Evolutionary conservation across 2,329 filamentous ascomycete genomes (phyloP), one percentile per base, ranked within the genome.

Genomic region (Colletotrichum sp.): DNA sequence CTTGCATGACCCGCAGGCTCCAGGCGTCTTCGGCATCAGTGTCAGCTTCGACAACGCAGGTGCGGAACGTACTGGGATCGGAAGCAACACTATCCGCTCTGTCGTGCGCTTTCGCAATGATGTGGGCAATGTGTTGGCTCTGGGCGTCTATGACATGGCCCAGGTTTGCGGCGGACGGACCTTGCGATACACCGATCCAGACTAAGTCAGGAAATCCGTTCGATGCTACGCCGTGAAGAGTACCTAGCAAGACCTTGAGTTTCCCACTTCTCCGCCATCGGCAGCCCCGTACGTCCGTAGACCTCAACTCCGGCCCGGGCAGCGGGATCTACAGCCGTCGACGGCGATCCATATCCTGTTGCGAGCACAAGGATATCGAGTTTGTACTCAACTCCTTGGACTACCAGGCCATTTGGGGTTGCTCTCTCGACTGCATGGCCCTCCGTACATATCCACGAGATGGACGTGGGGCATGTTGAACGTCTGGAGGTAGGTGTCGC

Each of bases 381-480:
- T 2, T 85, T 82, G 77, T 90, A 89, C 62, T 90, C 86, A 30
- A 84, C 80, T 18, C 84, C 87, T 59, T 84, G 85, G 6, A 86
- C 86, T 0, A 90, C 81, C 4, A 93, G 79, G 0, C 89, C 89
- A 5, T 72, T 79, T 16, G 80, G 68, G 1, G 88, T 91, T 8
- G 89, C 81, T 3, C 80, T 75, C 4, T 87, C 84, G 6, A 91
- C 81, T 9, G 91, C 90, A 76, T 86, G 85, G 10, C 89, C 90
- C 36, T 89, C 81, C 0, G 91, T 93, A 24, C 21, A 24, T 24
- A 79, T 94, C 90, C n/a, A 94, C 84, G 0, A 94, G 87, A 8
- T 86, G 85, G 4, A 94, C 92, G 78, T 92, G 89, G 0, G 86
- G 81, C 34, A 79, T 80, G 81, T 94, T 94, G 86, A 93, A 94